A percentile compares a stretch with the other conserved stretches of the same genome.
These are phyloP conservation scores for Thalassia testudinum DNA, from an alignment of 116 monocot genomes.

Conservation along the genomic window DNA sequence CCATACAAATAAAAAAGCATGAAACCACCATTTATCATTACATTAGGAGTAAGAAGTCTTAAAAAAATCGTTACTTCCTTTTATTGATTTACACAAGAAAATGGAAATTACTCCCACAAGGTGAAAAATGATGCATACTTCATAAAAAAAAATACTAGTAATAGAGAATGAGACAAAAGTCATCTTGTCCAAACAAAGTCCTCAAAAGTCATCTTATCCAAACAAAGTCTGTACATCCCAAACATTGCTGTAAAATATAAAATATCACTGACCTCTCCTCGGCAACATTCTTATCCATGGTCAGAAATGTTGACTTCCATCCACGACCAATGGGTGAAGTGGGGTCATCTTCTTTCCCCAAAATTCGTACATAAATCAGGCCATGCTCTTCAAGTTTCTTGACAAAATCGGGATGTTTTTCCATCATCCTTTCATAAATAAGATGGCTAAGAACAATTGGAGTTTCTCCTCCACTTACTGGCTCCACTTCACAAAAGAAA, in stretches of 20 bases:
- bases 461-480: constrained; percentile 63
- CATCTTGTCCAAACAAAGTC: no score
- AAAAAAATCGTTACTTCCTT: no score
- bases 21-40: no score
- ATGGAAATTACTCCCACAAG: no score
- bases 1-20: no score
- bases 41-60: no score
- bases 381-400: constrained; percentile 52
- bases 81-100: no score
- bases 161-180: no score
- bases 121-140: no score
- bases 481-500: constrained; percentile 82
- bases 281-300: constrained; percentile 42
- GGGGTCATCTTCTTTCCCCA: constrained; percentile 72
- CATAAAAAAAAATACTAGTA: no score
- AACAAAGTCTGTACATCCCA: no score
- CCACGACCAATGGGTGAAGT: constrained; percentile 85
- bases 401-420: constrained; percentile 63
- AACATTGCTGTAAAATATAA: not conserved
- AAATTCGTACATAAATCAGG: constrained; percentile 56
- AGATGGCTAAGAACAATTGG: constrained; percentile 75
- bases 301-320: constrained; percentile 82
- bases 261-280: constrained; percentile 85
- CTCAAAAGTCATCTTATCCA: no score
- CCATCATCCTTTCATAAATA: constrained; percentile 54